Evolutionary conservation across 345 rosid species (phyloP).

Genomic region (Citropsis articulata): DNA sequence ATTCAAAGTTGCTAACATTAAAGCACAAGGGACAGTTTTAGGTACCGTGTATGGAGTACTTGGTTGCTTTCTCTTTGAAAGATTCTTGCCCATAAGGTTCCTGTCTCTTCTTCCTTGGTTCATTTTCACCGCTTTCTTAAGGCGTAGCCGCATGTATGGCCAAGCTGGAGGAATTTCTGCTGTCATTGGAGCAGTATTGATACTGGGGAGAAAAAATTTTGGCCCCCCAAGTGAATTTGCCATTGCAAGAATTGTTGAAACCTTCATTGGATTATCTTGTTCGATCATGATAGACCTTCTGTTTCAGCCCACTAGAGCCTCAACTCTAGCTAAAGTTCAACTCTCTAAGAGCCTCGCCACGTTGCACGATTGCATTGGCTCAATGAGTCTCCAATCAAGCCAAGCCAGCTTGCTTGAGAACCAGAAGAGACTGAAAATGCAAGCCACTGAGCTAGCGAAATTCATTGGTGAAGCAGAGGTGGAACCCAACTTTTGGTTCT

Average conservation of each 20-base stretch:
- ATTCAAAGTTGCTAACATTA: constrained; percentile 70
- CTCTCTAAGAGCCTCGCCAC: constrained; percentile 45
- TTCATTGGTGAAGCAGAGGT: constrained; percentile 68
- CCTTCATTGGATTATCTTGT: constrained; percentile 77
- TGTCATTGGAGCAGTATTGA: constrained; percentile 69
- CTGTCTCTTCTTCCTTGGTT: constrained; percentile 88
- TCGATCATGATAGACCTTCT: constrained; percentile 61
- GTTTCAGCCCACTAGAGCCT: constrained; percentile 66
- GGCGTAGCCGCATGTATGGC: constrained; percentile 73
- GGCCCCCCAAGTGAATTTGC: constrained; percentile 86
- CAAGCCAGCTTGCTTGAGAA: constrained; percentile 34
- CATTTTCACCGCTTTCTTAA: constrained; percentile 58
- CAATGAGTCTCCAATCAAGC: constrained; percentile 35
- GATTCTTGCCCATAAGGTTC: constrained; percentile 63
- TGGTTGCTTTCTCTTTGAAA: constrained; percentile 72
- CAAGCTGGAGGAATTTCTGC: constrained; percentile 90
- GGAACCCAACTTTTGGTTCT: constrained; percentile 87
- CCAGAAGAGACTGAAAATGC: constrained; percentile 45
- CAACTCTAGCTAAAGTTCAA: constrained; percentile 58
- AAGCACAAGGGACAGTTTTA: constrained; percentile 89
- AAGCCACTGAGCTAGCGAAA: constrained; percentile 45
- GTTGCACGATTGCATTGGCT: constrained; percentile 40
- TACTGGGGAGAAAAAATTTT: constrained; percentile 72
- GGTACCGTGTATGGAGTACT: constrained; percentile 88
- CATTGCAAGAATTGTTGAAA: constrained; percentile 76